Percentiles rank a stretch among this genome's conserved stretches.
Evolutionary conservation across 2,329 filamentous ascomycete species (phyloP).

Genomic region (Triangularia setosa): DNA sequence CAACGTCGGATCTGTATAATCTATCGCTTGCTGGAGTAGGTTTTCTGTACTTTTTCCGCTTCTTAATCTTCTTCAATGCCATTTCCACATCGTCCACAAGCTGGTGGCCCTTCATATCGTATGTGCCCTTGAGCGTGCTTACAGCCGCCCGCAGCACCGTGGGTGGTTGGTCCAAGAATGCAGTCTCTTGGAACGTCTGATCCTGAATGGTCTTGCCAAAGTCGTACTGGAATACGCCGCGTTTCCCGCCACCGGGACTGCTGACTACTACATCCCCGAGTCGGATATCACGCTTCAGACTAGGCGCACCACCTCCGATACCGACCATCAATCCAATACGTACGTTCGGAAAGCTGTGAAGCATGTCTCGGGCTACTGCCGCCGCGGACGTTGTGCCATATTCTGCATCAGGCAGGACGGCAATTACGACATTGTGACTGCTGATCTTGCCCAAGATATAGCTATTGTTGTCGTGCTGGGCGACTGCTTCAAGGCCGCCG

Average conservation of each 20-base stretch:
- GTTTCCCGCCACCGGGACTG: constrained; percentile 8
- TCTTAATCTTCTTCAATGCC: constrained; percentile 1
- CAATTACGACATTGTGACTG: too few species aligned
- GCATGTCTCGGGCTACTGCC: constrained; percentile 4
- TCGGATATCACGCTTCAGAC: constrained; percentile 7
- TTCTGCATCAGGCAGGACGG: background rate
- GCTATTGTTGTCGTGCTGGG: background rate
- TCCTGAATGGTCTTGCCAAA: constrained; percentile 14
- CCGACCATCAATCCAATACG: constrained; percentile 10
- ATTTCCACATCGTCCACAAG: background rate
- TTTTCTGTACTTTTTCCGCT: background rate
- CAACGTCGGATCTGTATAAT: background rate
- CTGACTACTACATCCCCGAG: constrained; percentile 15
- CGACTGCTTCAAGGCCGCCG: background rate
- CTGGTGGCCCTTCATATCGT: background rate
- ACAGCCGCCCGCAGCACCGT: constrained; percentile 1
- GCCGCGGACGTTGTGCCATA: constrained; percentile 9
- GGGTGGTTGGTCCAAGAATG: constrained; percentile 7
- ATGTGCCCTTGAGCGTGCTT: background rate
- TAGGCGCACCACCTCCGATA: constrained; percentile 9
- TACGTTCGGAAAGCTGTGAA: constrained; percentile 6
- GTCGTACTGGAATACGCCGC: constrained; percentile 16
- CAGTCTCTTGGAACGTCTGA: constrained; percentile 14
- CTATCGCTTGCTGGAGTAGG: background rate
- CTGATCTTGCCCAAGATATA: too few species aligned